Evolutionary conservation across 2,329 filamentous ascomycete genomes (phyloP).

Genomic region (Chalara sp.): DNA sequence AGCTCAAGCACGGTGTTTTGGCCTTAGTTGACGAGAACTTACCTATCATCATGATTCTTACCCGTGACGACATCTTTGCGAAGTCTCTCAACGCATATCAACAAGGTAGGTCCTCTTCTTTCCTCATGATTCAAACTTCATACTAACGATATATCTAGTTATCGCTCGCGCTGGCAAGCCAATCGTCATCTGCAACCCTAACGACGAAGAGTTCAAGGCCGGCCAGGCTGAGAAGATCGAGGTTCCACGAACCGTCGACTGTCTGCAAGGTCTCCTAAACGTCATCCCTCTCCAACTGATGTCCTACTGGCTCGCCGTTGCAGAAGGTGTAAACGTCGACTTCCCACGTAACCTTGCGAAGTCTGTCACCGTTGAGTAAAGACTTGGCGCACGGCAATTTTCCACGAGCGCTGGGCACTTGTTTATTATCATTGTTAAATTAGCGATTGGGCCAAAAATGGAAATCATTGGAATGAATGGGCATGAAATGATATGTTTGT

Average conservation of each 20-base stretch:
- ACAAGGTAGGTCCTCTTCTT: slow-evolving; percentile 56
- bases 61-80: slow-evolving; percentile 89
- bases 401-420: too few relatives aligned
- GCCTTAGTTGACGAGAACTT: slow-evolving; percentile 97
- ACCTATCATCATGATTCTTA: slow-evolving; percentile 99
- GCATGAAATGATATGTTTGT: too few relatives aligned
- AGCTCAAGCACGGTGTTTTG: slow-evolving; percentile 97
- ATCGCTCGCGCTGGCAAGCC: slow-evolving; percentile 93
- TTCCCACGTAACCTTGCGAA: slow-evolving; percentile 98
- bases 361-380: slow-evolving; percentile 97
- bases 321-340: slow-evolving; percentile 93
- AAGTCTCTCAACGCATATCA: slow-evolving; percentile 99
- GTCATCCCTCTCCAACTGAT: slow-evolving; percentile 97
- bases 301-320: slow-evolving; percentile 97
- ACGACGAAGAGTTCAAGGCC: slow-evolving; percentile 80
- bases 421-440: too few relatives aligned
- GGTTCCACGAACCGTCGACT: slow-evolving; percentile 92
- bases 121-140: background rate
- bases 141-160: slow-evolving; percentile 46
- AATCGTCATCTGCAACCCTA: slow-evolving; percentile 95
- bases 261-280: slow-evolving; percentile 93
- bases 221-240: slow-evolving; percentile 95
- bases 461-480: too few relatives aligned
- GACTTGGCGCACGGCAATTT: background rate
- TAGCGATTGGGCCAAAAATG: too few relatives aligned